Conservation (phyloP, 1,284 basidiomycete species). For the Vanrija pseudolonga region DNA sequence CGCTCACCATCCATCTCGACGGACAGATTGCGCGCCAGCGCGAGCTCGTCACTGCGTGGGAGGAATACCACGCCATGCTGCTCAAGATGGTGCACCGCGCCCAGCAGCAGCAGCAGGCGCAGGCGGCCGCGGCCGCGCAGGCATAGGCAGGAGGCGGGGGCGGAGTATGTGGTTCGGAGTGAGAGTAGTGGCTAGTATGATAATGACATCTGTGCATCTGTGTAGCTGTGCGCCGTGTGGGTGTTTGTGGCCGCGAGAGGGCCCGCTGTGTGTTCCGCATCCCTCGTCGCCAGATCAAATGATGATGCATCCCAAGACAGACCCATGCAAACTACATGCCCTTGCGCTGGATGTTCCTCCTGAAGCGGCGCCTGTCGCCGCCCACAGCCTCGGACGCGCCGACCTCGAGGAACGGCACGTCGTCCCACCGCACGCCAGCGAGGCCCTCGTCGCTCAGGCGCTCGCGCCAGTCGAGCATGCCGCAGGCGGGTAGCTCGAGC, state of each 20-base stretch:
- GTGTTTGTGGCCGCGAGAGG: no score
- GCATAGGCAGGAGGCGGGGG: background rate
- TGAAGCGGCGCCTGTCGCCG: conserved; percentile 65
- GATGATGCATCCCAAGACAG: no score
- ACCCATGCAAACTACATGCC: conserved; percentile 38
- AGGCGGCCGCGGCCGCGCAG: background rate
- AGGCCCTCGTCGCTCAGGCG: conserved; percentile 41
- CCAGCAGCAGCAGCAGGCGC: conserved; percentile 17
- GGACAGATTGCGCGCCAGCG: conserved; percentile 39
- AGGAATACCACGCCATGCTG: conserved; percentile 38
- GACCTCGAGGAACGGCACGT: conserved; percentile 79
- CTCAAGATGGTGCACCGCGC: conserved; percentile 39
- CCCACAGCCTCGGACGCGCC: conserved; percentile 58
- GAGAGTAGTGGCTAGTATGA: no score
- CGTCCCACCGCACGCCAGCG: conserved; percentile 57
- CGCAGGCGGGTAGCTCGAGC: conserved; percentile 80
- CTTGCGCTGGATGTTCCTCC: conserved; percentile 84
- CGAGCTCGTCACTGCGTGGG: conserved; percentile 42
- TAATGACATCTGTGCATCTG: no score
- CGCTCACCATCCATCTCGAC: conserved; percentile 41
- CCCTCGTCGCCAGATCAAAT: no score
- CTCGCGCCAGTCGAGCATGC: conserved; percentile 69
- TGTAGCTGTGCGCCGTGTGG: no score
- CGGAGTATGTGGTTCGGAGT: no score
- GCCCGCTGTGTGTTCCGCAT: no score